Evolutionary conservation across 2,329 filamentous ascomycete species (phyloP), one percentile per base, ranked within the genome.

Genomic region (Amylocarpus encephaloides): DNA sequence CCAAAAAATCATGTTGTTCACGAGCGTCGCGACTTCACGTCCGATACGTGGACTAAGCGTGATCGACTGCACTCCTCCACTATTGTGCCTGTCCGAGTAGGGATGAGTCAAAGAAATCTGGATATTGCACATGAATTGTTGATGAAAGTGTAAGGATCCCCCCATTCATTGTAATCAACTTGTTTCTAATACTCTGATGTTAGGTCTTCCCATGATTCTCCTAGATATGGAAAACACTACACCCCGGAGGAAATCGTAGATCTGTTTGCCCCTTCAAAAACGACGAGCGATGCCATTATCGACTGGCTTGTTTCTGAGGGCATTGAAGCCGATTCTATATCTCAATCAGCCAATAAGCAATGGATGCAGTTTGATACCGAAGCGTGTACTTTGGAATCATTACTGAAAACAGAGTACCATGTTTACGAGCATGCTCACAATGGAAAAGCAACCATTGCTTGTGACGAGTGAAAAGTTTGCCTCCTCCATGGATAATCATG

Each of bases 271-370:
- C 68, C 68, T 6, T 58, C 60, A 4, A 43, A 62, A 11, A 70
- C 75, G 34, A 67, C 75, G 2, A 71, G 80, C 2, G 67, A 73
- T n/a, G 64, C 72, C 0, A 73, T 81, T 33, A 69, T 69, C 55
- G 58, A 67, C 2, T 83, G 79, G 79, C 71, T 82, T 11, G 63
- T 70, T 10, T 64, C 67, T 6, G 70, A 72, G 35, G 80, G 79
- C 5, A 77, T 83, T 42, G 56, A 68, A n/a, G 61, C 63, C 1
- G 67, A 69, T 5, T 70, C 74, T 1, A 70, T 82, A 36, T 66
- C 66, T 22, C 71, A 78, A 42, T 76, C 78, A 1, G 42, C 48
- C 13, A 58, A 58, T 18, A 59, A 58, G 34, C 56, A 59, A 42
- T 63, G 60, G 60, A 55, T 63, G 49, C 57, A 59, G 52, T 64